Conservation (phyloP, 129 eudicot species). For the Lactuca sativa region DNA sequence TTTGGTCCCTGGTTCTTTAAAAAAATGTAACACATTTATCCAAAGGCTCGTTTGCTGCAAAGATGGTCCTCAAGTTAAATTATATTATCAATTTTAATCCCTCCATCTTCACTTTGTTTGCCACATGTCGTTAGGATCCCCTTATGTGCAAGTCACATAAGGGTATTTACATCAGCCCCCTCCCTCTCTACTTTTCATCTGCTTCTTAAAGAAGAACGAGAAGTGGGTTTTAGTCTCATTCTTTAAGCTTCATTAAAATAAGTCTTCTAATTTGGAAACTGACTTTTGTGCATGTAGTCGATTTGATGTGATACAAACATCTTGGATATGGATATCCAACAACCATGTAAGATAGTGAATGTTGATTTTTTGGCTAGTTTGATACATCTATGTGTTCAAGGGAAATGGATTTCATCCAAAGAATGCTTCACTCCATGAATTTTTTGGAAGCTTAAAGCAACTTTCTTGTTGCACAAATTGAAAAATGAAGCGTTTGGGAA, state of each 20-base stretch:
- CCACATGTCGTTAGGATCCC: not conserved
- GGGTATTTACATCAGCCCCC: not conserved
- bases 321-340: not conserved
- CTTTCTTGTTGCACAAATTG: not conserved
- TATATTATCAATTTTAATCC: no score
- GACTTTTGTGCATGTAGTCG: not conserved
- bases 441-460: not conserved
- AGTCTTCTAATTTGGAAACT: not conserved
- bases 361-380: not conserved
- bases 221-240: not conserved
- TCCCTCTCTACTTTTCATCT: not conserved
- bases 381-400: not conserved
- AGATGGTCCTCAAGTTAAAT: no score
- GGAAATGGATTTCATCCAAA: not conserved
- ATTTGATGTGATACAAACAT: not conserved
- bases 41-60: no score
- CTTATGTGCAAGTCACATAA: not conserved
- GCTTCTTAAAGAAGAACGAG: not conserved
- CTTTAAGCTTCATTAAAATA: no score
- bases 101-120: not conserved
- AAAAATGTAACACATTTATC: no score
- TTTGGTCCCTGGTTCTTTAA: no score
- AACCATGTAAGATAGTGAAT: not conserved
- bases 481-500: no score
- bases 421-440: not conserved